Percentiles rank a stretch among this genome's conserved stretches.
Evolutionary conservation across 2,329 filamentous ascomycete genomes (phyloP).

Genomic region (Claviceps lovelessii): DNA sequence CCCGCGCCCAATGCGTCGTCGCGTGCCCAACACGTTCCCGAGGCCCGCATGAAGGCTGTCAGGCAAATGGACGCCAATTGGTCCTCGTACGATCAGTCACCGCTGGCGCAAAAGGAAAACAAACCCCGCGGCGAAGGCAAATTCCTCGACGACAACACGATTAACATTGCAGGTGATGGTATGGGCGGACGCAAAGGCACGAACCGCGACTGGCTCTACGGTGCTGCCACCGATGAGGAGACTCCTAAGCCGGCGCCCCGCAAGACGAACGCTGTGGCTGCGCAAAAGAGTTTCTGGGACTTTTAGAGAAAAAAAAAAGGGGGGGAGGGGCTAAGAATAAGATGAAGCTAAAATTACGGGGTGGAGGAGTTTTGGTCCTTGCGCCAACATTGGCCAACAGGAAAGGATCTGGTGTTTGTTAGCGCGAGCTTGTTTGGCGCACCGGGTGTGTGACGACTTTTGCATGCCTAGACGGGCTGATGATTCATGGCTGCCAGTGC

Average conservation of each 20-base stretch:
- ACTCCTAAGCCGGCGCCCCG: conserved; percentile 20
- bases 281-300: conserved; percentile 30
- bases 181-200: conserved; percentile 49
- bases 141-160: conserved; percentile 24
- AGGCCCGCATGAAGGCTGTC: conserved; percentile 53
- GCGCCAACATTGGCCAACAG: not conserved
- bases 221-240: conserved; percentile 35
- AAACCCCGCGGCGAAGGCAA: conserved; percentile 33
- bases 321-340: too few species aligned
- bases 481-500: conserved; percentile 14
- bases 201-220: conserved; percentile 43
- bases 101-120: conserved; percentile 38
- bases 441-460: not conserved
- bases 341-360: not conserved
- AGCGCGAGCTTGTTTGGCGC: conserved; percentile 1
- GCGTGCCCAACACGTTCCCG: conserved; percentile 31
- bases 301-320: conserved; percentile 19
- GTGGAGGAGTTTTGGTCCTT: not conserved
- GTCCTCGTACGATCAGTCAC: conserved; percentile 41
- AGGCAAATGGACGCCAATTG: conserved; percentile 59
- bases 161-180: conserved; percentile 44
- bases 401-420: not conserved
- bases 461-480: conserved; percentile 14
- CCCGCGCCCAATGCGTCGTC: conserved; percentile 28
- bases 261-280: conserved; percentile 16